Base-by-base conservation (phyloP, 176 grass and related monocot species). In the Eragrostis nindensis region DNA sequence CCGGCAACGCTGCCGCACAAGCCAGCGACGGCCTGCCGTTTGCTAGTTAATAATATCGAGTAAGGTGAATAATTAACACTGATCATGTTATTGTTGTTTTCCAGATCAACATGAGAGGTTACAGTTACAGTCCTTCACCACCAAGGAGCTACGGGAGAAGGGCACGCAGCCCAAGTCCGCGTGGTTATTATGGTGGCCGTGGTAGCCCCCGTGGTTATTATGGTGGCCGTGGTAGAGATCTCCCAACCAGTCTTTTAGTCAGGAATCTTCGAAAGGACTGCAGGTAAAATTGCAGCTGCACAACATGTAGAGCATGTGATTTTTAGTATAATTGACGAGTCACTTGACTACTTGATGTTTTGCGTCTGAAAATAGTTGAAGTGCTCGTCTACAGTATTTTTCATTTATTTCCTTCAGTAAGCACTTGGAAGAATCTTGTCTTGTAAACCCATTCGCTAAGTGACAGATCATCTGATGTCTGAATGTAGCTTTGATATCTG, bases 161-260 rank as follows among this genome's bases (percentile, higher is more conserved):
- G 86, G 82, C 27, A 15, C 75, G 88, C 38, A 99, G 96, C 73
- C 92, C 96, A 55, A 91, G 93, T 12, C 82, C 90, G 1, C 80
- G 86, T 71, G 88, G 74, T 52, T 73, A 87, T 56, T 84, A 91
- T 76, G 76, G 60, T 77, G 73, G 81, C 11, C 88, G 80, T 18
- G 84, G 84, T 85, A 91, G 93, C 15, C 82, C 90, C 2, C 80
- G 86, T 71, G 88, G 74, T 52, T 73, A 87, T 56, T 84, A 91
- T 76, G 76, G 60, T 77, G 73, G 81, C 8, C 88, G 80, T 18
- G 84, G 84, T 85, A 87, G 92, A 88, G 96, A 95, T 80, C 84
- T 90, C 13, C 96, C 96, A 30, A 99, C 96, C 50, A 99, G 96
- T 55, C 92, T 99, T 83, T 81, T 99, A 73, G 96, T 95, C 44